Conservation (phyloP, 2,329 filamentous ascomycete genomes). For the Stagonosporopsis chrysanthemi region DNA sequence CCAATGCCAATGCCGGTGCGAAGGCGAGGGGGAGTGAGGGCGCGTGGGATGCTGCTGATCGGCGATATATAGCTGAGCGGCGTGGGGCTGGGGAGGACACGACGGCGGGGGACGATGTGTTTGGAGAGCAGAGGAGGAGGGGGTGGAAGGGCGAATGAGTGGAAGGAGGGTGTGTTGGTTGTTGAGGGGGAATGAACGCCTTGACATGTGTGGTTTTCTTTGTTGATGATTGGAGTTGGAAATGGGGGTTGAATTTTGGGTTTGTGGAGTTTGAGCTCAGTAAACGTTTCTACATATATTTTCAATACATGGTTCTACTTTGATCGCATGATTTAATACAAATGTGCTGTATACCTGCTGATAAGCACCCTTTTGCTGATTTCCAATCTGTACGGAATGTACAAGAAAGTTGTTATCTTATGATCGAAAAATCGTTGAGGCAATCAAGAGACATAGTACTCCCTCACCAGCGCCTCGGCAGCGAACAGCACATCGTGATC, state of each 20-base stretch:
- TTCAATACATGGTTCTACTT: background rate
- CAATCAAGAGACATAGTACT: constrained; percentile 29
- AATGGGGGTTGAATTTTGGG: background rate
- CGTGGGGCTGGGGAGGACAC: background rate
- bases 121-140: constrained; percentile 8
- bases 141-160: constrained; percentile 3
- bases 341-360: no score
- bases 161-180: background rate
- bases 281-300: background rate
- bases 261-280: background rate
- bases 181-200: background rate
- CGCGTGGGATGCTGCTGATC: background rate
- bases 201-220: background rate
- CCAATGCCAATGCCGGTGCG: no score
- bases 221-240: background rate
- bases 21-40: background rate
- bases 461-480: constrained; percentile 28
- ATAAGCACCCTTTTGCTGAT: background rate
- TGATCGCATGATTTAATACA: no score
- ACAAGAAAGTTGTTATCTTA: no score
- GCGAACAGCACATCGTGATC: constrained; percentile 32
- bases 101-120: background rate
- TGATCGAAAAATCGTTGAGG: no score
- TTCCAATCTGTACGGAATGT: background rate
- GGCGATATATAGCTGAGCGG: background rate